Evolutionary conservation across 768 basidiomycete genomes (phyloP).

Genomic region (Cystofilobasidium ferigula): DNA sequence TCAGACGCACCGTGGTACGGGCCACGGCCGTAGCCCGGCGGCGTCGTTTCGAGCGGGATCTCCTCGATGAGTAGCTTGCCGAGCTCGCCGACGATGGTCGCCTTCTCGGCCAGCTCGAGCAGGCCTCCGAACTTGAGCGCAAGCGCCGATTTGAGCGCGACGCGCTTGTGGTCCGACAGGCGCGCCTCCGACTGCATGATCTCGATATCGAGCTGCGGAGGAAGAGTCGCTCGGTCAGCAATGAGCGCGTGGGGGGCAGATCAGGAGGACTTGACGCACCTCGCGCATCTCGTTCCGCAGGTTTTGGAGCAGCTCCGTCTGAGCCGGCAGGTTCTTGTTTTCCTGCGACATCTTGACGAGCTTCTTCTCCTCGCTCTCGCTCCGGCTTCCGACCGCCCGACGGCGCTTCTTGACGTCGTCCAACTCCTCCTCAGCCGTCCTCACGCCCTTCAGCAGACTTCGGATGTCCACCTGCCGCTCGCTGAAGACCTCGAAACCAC

Average conservation of each 20-base stretch:
- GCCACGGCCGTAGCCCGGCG: slow-evolving; percentile 64
- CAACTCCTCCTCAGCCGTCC: slow-evolving; percentile 70
- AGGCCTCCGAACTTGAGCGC: slow-evolving; percentile 78
- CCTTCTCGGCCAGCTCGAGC: slow-evolving; percentile 73
- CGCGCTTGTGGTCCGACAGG: slow-evolving; percentile 72
- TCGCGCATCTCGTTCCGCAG: slow-evolving; percentile 60
- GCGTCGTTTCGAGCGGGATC: slow-evolving; percentile 67
- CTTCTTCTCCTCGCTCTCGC: slow-evolving; percentile 77
- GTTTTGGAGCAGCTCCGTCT: slow-evolving; percentile 59
- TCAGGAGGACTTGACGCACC: slow-evolving; percentile 3
- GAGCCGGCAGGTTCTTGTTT: slow-evolving; percentile 67
- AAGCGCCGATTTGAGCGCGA: slow-evolving; percentile 46
- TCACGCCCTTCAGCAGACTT: slow-evolving; percentile 64
- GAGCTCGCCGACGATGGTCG: slow-evolving; percentile 46
- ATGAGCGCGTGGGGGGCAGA: not conserved
- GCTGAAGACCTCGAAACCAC: slow-evolving; percentile 59
- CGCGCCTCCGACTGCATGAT: slow-evolving; percentile 73
- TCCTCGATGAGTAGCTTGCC: slow-evolving; percentile 51
- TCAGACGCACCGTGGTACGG: slow-evolving; percentile 46
- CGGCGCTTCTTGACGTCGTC: slow-evolving; percentile 64
- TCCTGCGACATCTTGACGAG: slow-evolving; percentile 64
- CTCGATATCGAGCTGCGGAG: slow-evolving; percentile 57
- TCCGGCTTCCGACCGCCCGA: slow-evolving; percentile 54
- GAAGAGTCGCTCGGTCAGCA: too few species aligned
- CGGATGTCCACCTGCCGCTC: slow-evolving; percentile 59